Evolutionary conservation across 805 yeast genomes (phyloP).

Genomic region (Candida awuae): DNA sequence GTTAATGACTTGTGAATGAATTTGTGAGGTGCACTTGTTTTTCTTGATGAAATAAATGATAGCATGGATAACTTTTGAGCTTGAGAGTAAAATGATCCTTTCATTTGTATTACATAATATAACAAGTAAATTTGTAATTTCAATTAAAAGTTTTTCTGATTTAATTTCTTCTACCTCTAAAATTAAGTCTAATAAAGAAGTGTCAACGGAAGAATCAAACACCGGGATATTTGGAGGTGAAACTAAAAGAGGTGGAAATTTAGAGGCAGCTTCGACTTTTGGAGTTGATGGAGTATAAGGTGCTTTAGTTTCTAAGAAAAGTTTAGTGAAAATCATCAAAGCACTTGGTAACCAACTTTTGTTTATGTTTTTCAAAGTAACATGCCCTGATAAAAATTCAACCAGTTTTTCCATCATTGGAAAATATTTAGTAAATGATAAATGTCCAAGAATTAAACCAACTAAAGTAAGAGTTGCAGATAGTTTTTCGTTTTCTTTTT

Average conservation of each 20-base stretch:
- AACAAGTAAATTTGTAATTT: background rate
- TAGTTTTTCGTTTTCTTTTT: slow-evolving; percentile 21
- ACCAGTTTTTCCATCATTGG: slow-evolving; percentile 32
- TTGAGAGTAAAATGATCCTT: slow-evolving; percentile 34
- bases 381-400: slow-evolving; percentile 28
- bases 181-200: slow-evolving; percentile 37
- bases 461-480: slow-evolving; percentile 37
- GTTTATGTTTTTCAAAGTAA: slow-evolving; percentile 33
- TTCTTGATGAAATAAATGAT: slow-evolving; percentile 37
- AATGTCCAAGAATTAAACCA: slow-evolving; percentile 35
- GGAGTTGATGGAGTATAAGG: slow-evolving; percentile 45
- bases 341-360: slow-evolving; percentile 54
- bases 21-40: slow-evolving; percentile 28
- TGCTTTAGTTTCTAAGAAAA: slow-evolving; percentile 42
- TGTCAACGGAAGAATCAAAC: slow-evolving; percentile 19
- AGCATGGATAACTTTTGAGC: slow-evolving; percentile 39
- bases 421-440: slow-evolving; percentile 30
- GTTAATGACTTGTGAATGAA: slow-evolving; percentile 43
- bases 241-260: slow-evolving; percentile 6
- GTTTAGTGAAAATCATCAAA: slow-evolving; percentile 45
- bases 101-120: slow-evolving; percentile 29
- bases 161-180: slow-evolving; percentile 34
- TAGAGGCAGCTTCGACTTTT: slow-evolving; percentile 14
- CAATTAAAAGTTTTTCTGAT: slow-evolving; percentile 29
- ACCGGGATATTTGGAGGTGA: slow-evolving; percentile 16